Evolutionary conservation across 345 rosid genomes (phyloP), one percentile per base, ranked within the genome.

Genomic region (Bruguiera parviflora): DNA sequence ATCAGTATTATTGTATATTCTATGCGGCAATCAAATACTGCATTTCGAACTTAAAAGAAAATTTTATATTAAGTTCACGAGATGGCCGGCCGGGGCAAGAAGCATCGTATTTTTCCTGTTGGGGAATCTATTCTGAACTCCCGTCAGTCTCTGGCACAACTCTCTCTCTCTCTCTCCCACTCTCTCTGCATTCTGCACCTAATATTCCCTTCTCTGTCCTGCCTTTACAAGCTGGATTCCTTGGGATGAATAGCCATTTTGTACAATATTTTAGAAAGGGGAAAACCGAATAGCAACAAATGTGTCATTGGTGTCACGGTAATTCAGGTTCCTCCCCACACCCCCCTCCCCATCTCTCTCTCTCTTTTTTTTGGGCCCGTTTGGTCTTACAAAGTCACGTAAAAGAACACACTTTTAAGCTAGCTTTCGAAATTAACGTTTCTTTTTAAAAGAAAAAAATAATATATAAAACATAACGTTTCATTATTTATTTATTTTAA

Each of bases 51-150:
- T 19, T 19, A 8, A 24, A 55, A 55, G 29, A 4, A 24, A 56
- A 27, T 56, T 22, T 24, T 24, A 24, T 10, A 3, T 20, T 56
- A 27, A 56, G 59, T 58, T 74, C 78, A 75, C 74, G 70, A 58
- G 77, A 66, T 28, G 73, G 43, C 22, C 6, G 39, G 47, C 6
- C 8, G 64, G 73, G 3, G 46, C 57, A 51, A 67, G 43, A 56
- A 51, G 16, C 8, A 61, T n/a, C 22, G 66, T 55, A 37, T 55
- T 77, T 70, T 81, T 52, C 68, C 72, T 37, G 69, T 19, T 37
- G 70, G 32, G 86, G 86, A 83, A 83, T 83, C 86, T 76, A 60
- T 74, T 79, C 80, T 67, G 78, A 75, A 61, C 53, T 65, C 19
- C 61, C 52, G 69, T 71, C 83, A 67, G 79, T 52, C 2, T n/a